A percentile compares a stretch with the other conserved stretches of the same genome.
These are phyloP conservation scores for Taphrina pruni DNA, from an alignment of 1,139 yeast species.

Conservation along the genomic window DNA sequence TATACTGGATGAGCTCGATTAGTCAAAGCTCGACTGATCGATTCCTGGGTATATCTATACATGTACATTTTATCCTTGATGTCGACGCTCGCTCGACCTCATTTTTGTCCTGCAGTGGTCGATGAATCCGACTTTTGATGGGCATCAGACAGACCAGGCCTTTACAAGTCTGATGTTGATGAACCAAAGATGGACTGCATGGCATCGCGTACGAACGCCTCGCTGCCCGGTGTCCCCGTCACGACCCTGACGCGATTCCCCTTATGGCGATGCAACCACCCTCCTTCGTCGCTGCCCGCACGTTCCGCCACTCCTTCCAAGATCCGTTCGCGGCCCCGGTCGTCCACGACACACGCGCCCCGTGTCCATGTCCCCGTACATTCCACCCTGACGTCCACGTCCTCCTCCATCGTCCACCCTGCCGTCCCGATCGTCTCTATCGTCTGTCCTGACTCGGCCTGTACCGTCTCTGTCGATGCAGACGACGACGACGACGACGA, in stretches of 20 bases:
- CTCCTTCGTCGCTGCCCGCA: conserved; percentile 46
- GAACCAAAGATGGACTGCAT: conserved; percentile 22
- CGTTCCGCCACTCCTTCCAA: conserved; percentile 37
- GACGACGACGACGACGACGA: too few relatives aligned
- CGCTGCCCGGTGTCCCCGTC: conserved; percentile 48
- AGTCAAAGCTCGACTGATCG: too few relatives aligned
- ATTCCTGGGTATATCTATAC: too few relatives aligned
- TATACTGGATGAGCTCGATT: too few relatives aligned
- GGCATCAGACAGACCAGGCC: too few relatives aligned
- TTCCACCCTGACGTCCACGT: conserved; percentile 54
- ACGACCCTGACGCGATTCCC: conserved; percentile 51
- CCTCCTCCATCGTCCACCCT: conserved; percentile 49
- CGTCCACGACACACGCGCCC: conserved; percentile 53
- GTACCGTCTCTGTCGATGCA: conserved; percentile 49
- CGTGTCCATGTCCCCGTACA: conserved; percentile 53
- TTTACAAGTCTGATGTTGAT: not conserved
- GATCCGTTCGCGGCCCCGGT: conserved; percentile 49
- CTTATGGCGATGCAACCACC: conserved; percentile 48
- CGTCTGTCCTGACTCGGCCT: conserved; percentile 37
- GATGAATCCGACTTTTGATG: too few relatives aligned
- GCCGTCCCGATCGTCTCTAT: too few relatives aligned
- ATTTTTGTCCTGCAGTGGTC: too few relatives aligned
- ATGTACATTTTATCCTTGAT: too few relatives aligned
- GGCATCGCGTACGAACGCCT: conserved; percentile 8
- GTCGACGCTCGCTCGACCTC: too few relatives aligned